phyloP scores from a whole-genome alignment of 139 green algal species.

The Chlamydomonas applanata region DNA sequence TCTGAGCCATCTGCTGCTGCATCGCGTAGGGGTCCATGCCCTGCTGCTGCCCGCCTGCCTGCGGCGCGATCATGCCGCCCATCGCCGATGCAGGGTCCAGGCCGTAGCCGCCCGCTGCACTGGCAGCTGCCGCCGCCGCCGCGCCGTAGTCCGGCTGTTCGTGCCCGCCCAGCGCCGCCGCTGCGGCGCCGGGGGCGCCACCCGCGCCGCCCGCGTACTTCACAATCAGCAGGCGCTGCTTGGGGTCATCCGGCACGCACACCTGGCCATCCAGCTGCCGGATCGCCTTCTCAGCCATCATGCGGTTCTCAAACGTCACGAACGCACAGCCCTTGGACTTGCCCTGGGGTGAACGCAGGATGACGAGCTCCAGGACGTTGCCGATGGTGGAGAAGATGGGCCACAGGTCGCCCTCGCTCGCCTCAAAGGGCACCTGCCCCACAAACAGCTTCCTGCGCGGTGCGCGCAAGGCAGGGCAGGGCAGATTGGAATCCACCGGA shows the following conservation, averaged over 20 bases:
- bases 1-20: slow-evolving; percentile 9
- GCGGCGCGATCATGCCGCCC: slow-evolving; percentile 4
- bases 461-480: too few relatives aligned
- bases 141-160: background rate
- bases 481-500: too few relatives aligned
- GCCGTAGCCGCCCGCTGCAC: background rate
- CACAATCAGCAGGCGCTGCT: slow-evolving; percentile 38
- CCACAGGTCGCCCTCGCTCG: slow-evolving; percentile 52
- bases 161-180: background rate
- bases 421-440: slow-evolving; percentile 53
- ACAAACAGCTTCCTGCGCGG: slow-evolving; percentile 48
- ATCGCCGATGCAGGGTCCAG: background rate
- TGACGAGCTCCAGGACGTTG: slow-evolving; percentile 54
- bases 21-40: slow-evolving; percentile 2
- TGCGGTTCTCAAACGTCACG: slow-evolving; percentile 45
- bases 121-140: background rate
- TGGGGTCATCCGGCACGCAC: slow-evolving; percentile 30
- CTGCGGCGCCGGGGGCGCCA: background rate
- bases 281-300: slow-evolving; percentile 41
- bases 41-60: background rate
- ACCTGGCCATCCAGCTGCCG: slow-evolving; percentile 36
- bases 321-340: slow-evolving; percentile 51
- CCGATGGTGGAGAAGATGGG: slow-evolving; percentile 45
- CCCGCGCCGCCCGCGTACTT: slow-evolving; percentile 32
- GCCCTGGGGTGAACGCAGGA: slow-evolving; percentile 40